Base-by-base conservation (phyloP, 176 grass and related monocot species). In the Bromus sterilis region DNA sequence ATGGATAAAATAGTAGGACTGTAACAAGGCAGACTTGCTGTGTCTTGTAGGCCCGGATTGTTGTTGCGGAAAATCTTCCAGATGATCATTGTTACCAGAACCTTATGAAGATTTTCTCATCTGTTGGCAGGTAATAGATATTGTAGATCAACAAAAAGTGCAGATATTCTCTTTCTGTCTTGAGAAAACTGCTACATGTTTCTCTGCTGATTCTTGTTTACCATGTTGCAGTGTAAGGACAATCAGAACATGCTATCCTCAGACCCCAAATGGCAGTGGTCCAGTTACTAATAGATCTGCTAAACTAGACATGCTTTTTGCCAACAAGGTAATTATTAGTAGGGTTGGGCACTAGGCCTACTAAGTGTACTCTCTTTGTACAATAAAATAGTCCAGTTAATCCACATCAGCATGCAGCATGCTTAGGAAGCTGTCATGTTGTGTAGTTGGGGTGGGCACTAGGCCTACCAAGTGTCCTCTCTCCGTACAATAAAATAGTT, bases 1-100 rank as follows among this genome's bases (percentile, higher is more conserved):
- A 36, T 59, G 40, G 29, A 39, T 65, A 13, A 41, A 76, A 55
- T 48, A n/a, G 63, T 33, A 72, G 36, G 43, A 85, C 25, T 56
- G 56, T 73, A 31, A 44, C 42, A 85, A 63, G 13, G 42, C 77
- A 37, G 20, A 77, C 36, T 76, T 31, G 36, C 28, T 68, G 33
- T 74, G 70, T 44, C 11, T 87, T 86, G 57, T 72, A 99, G 96
- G 88, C 93, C 26, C 93, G 96, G 32, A 99, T 99, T 73, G 89
- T 99, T 75, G 96, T 99, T 67, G 93, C 91, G 60, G 96, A 99
- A 87, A 99, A 99, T 84, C 83, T 99, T 62, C 96, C 96, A 78
- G 96, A 99, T 77, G 96, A 99, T 88, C 96, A 99, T 83, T 95
- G 91, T 84, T 95, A 99, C 89, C 96, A 95, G 67, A 99, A 99